Percentiles rank a stretch among this genome's conserved stretches.
phyloP scores from a whole-genome alignment of 208 protist genomes.

The Zelonia costaricensis region DNA sequence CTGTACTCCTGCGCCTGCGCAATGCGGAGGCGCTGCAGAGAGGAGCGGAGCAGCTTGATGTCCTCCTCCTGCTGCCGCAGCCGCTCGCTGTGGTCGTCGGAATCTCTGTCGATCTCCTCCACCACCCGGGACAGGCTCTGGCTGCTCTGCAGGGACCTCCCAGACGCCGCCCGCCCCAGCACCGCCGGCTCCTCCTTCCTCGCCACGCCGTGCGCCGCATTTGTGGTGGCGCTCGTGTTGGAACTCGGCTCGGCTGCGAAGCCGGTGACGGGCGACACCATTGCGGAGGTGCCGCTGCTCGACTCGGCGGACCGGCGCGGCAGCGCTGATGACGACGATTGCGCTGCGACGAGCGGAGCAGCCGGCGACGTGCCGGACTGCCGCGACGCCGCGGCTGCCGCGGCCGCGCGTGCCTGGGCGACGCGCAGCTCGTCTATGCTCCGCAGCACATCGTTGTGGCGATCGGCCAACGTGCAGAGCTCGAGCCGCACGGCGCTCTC shows the following conservation, averaged over 20 bases:
- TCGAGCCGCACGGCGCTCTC: constrained; percentile 77
- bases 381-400: neutral
- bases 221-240: no score
- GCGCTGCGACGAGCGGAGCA: neutral
- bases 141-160: neutral
- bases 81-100: neutral
- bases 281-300: no score
- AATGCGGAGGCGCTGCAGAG: constrained; percentile 14
- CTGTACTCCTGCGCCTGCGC: constrained; percentile 4
- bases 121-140: no score
- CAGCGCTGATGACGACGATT: no score
- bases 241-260: no score
- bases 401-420: neutral
- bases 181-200: no score
- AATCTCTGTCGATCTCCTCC: constrained; percentile 16
- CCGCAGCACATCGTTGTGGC: constrained; percentile 38
- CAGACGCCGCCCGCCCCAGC: no score
- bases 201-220: no score
- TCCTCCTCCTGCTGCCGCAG: constrained; percentile 11
- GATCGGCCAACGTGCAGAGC: constrained; percentile 62
- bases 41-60: constrained; percentile 8
- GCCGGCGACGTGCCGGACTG: neutral
- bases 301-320: no score
- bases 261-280: no score
- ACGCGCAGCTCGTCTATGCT: constrained; percentile 26